These are phyloP conservation scores for Roridomyces roridus DNA, from an alignment of 768 basidiomycete genomes.

Conservation along the genomic window DNA sequence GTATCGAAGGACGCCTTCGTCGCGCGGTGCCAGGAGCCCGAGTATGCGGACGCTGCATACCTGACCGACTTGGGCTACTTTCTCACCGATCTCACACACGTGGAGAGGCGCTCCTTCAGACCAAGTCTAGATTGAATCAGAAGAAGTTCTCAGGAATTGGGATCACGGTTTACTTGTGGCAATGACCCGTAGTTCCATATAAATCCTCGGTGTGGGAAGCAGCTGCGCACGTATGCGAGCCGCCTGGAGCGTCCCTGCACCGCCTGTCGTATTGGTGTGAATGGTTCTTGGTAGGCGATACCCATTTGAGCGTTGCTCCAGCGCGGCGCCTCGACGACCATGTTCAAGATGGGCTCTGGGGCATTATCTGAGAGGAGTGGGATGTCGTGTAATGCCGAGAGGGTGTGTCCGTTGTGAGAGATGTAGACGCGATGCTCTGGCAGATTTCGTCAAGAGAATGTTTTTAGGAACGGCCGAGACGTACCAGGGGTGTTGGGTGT, in stretches of 20 bases:
- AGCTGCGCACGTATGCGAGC: constrained; percentile 80
- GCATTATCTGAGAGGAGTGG: constrained; percentile 74
- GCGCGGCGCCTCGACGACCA: constrained; percentile 80
- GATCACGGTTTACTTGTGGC: constrained; percentile 73
- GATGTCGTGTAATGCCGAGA: constrained; percentile 76
- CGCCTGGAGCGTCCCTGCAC: constrained; percentile 50
- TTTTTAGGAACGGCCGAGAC: background rate
- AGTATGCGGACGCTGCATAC: constrained; percentile 87
- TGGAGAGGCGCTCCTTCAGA: constrained; percentile 40
- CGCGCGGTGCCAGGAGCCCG: constrained; percentile 84
- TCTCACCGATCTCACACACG: constrained; percentile 86
- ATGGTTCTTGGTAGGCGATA: constrained; percentile 75
- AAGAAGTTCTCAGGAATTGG: no score
- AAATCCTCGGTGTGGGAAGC: constrained; percentile 86
- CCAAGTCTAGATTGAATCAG: constrained; percentile 15
- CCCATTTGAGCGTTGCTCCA: constrained; percentile 91
- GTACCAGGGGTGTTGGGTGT: constrained; percentile 9
- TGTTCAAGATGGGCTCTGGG: constrained; percentile 74
- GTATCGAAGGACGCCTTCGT: constrained; percentile 88
- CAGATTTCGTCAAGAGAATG: no score
- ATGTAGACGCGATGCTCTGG: constrained; percentile 77
- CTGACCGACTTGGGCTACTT: constrained; percentile 78
- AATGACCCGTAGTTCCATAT: constrained; percentile 90
- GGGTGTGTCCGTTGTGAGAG: constrained; percentile 64
- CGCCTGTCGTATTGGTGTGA: constrained; percentile 87